These are phyloP conservation scores for Gaertneriomyces sp. DNA, from an alignment of 192 early-diverging fungal genomes.

Conservation along the genomic window DNA sequence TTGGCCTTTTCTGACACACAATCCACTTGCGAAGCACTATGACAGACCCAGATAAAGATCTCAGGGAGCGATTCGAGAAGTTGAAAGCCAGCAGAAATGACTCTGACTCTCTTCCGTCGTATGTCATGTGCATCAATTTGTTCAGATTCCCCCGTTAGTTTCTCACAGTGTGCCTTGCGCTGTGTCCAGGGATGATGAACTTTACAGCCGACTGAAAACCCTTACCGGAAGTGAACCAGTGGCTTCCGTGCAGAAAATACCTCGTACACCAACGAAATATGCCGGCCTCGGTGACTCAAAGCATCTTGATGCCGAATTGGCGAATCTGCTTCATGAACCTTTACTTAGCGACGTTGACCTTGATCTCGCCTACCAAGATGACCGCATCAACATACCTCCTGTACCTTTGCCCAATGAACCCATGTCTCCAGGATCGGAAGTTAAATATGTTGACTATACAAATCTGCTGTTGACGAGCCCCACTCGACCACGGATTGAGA, in stretches of 20 bases:
- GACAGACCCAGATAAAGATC: slow-evolving; percentile 26
- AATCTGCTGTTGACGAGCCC: slow-evolving; percentile 38
- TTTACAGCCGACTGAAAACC: slow-evolving; percentile 18
- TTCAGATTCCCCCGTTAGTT: too few species aligned
- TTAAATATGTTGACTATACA: slow-evolving; percentile 36
- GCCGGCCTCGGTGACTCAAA: neutral
- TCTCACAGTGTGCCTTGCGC: too few species aligned
- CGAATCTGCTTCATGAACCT: neutral
- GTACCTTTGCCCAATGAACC: slow-evolving; percentile 12
- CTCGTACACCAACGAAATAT: neutral
- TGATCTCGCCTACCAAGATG: slow-evolving; percentile 23
- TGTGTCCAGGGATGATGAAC: slow-evolving; percentile 27
- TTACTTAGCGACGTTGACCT: slow-evolving; percentile 23
- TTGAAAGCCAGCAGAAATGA: slow-evolving; percentile 14
- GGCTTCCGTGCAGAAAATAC: slow-evolving; percentile 2
- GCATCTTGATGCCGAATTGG: slow-evolving; percentile 20
- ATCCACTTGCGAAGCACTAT: neutral
- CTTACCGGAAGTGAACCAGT: slow-evolving; percentile 29
- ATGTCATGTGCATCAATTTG: neutral
- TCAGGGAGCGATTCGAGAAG: slow-evolving; percentile 22
- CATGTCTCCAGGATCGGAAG: neutral
- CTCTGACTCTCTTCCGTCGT: slow-evolving; percentile 7
- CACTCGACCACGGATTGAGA: neutral
- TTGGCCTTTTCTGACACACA: too few species aligned
- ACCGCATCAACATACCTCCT: slow-evolving; percentile 22